These are phyloP conservation scores for Mucor lusitanicus DNA, from an alignment of 371 early-diverging fungal genomes.

Conservation along the genomic window DNA sequence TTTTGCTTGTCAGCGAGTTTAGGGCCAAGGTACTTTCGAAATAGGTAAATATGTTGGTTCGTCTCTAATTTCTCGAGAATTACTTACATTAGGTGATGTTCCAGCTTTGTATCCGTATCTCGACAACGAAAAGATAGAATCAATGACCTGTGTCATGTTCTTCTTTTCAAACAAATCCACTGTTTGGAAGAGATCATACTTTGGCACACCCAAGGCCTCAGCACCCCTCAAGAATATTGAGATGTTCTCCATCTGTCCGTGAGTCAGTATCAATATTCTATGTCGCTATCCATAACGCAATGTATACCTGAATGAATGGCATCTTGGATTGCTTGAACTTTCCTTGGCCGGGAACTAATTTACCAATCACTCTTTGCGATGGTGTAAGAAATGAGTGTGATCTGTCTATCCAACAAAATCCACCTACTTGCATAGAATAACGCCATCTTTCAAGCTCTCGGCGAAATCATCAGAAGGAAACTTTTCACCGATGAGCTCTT, in stretches of 20 bases:
- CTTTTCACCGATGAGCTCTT: constrained; percentile 56
- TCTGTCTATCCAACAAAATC: not conserved
- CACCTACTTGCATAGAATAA: constrained; percentile 77
- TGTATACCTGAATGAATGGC: constrained; percentile 79
- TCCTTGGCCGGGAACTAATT: constrained; percentile 55
- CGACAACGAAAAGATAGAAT: constrained; percentile 79
- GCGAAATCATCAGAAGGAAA: constrained; percentile 59
- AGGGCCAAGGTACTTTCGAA: constrained; percentile 66
- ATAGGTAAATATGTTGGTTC: constrained; percentile 2
- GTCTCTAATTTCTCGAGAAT: not conserved
- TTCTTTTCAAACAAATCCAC: constrained; percentile 89
- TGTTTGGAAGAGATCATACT: constrained; percentile 87
- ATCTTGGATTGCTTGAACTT: constrained; percentile 71
- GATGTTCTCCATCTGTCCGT: constrained; percentile 82
- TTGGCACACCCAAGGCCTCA: constrained; percentile 74
- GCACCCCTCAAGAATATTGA: constrained; percentile 75
- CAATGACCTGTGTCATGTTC: constrained; percentile 79
- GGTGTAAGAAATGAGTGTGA: not conserved
- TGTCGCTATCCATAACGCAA: not conserved
- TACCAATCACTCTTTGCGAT: constrained; percentile 56
- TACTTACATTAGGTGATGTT: constrained; percentile 50
- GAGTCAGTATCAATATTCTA: not conserved
- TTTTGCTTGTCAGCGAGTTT: constrained; percentile 76
- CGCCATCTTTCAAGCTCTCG: constrained; percentile 79
- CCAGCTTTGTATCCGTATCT: constrained; percentile 78